Conservation (phyloP, 176 grass and related monocot genomes). For the Poa pratensis region DNA sequence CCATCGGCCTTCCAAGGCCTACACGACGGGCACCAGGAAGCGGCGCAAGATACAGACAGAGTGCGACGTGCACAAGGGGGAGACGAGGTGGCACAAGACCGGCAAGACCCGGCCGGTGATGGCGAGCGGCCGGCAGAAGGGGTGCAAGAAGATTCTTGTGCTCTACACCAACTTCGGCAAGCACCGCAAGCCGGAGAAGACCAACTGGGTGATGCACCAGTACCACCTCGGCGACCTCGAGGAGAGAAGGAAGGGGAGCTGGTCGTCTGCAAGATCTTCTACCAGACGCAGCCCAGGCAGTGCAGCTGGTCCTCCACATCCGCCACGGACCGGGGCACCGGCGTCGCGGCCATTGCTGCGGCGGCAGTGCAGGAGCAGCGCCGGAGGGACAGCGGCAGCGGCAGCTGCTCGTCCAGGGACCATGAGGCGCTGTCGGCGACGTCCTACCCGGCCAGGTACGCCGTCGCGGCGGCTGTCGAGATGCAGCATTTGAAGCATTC, state of each 20-base stretch:
- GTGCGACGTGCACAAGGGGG: conserved; percentile 78
- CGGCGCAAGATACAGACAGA: conserved; percentile 92
- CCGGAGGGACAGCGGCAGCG: conserved; percentile 80
- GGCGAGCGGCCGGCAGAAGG: conserved; percentile 79
- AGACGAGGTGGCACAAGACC: conserved; percentile 99
- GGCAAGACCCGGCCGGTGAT: conserved; percentile 95
- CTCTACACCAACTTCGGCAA: conserved; percentile 99
- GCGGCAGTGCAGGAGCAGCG: conserved; percentile 52
- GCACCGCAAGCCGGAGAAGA: conserved; percentile 96
- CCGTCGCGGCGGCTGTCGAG: conserved; percentile 53
- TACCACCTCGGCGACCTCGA: conserved; percentile 96
- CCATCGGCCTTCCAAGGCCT: conserved; percentile 96
- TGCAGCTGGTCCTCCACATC: conserved; percentile 68
- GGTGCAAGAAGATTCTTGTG: conserved; percentile 99
- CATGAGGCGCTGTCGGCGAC: conserved; percentile 56
- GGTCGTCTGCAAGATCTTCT: conserved; percentile 97
- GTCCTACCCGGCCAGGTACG: conserved; percentile 52
- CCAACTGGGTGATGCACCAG: conserved; percentile 99
- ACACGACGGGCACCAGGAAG: conserved; percentile 97
- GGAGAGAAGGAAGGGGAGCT: conserved; percentile 99
- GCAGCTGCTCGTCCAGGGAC: conserved; percentile 89
- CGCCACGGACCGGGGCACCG: conserved; percentile 43
- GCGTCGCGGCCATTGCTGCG: background rate
- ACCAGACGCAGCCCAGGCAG: conserved; percentile 97
- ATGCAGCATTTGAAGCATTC: conserved; percentile 74